Evolutionary conservation across 192 early-diverging fungal species (phyloP), one percentile per base, ranked within the genome.

Genomic region (Coemansia aciculifera): DNA sequence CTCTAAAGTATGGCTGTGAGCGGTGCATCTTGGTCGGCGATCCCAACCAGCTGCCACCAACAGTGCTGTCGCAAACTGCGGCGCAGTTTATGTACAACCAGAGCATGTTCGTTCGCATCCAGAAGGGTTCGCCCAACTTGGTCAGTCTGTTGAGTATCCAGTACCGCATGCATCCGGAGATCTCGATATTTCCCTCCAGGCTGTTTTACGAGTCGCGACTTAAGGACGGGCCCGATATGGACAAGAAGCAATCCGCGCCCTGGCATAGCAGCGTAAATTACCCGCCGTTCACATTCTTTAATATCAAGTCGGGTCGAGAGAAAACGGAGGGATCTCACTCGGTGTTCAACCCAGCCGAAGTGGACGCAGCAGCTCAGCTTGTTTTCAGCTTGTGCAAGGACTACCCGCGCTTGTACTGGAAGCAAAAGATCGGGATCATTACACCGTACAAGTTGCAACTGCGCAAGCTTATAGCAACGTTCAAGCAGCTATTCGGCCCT

Each of bases 81-180:
- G 71, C 87, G 5, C 72, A 87, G 42, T 90, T 85, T 57, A 75
- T 72, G 21, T 97, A 97, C 81, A 93, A 96, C 65, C 89, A 93
- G 74, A 91, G 89, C 74, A 74, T 99, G 62, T 99, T 98, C 85
- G 90, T 92, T 37, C 84, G 97, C 10, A 78, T 98, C n/a, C 90
- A 95, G 77, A 84, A 83, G 23, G 78, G 76, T 42, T 64, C 84
- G 19, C 91, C 90, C 1, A 62, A 88, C 2, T 75, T 79, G 3
- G 90, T 96, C 12, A 87, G 88, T 65, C 77, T 98, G 46, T 77
- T 98, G 39, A 94, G 90, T 65, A 95, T 96, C 49, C 95, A 98
- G 84, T 99, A 98, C 75, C 92, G 95, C 67, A 98, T 99, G 97
- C 93, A 99, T 70, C 94, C 95, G 0, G 84, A 89, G 27, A 97